A percentile compares a stretch with the other conserved stretches of the same genome.
These are phyloP conservation scores for Tetrapyrgos nigripes DNA, from an alignment of 1,284 basidiomycete species.

Conservation along the genomic window DNA sequence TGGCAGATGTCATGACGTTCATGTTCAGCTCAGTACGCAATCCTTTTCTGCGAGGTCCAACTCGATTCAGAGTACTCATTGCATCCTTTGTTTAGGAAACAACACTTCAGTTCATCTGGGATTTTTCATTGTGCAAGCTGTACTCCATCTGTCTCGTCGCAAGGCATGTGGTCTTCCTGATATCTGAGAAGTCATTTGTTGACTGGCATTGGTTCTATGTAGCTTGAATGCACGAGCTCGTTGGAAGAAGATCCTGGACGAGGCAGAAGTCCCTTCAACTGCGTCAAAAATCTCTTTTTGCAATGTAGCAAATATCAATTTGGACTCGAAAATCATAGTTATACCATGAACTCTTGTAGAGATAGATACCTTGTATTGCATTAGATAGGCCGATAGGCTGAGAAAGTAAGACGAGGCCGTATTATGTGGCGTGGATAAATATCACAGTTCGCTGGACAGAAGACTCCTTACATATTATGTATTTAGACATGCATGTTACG, in stretches of 20 bases:
- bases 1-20: neutral
- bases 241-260: neutral
- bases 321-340: too few relatives aligned
- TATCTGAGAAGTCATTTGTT: neutral
- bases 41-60: neutral
- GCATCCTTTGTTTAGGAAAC: neutral
- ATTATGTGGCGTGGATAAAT: too few relatives aligned
- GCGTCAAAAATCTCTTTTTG: neutral
- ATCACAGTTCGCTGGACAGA: too few relatives aligned
- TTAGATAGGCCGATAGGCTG: too few relatives aligned
- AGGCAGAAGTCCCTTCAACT: neutral
- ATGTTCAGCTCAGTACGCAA: neutral
- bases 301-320: too few relatives aligned
- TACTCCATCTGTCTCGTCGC: neutral
- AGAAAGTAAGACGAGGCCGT: too few relatives aligned
- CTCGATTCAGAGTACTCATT: neutral
- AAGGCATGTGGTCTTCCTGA: neutral
- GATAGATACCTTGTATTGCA: too few relatives aligned
- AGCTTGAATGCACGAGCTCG: slow-evolving; percentile 3
- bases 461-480: too few relatives aligned
- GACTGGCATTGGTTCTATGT: neutral
- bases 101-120: slow-evolving; percentile 5
- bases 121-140: slow-evolving; percentile 6
- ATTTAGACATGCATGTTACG: too few relatives aligned
- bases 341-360: too few relatives aligned